Evolutionary conservation across 2,329 filamentous ascomycete species (phyloP).

Genomic region (Colletotrichum tropicicola): DNA sequence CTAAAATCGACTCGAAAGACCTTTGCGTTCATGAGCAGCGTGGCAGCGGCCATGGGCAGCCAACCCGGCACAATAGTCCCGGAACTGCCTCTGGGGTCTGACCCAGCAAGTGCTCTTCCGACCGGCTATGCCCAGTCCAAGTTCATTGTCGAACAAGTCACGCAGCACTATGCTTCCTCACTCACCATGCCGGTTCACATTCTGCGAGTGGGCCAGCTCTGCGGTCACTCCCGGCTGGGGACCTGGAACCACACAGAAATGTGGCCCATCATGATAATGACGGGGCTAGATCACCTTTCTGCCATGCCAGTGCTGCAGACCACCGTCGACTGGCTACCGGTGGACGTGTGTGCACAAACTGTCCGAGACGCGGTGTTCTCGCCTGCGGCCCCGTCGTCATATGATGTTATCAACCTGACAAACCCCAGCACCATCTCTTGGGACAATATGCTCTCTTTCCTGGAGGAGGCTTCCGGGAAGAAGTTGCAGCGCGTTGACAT

Average conservation of each 20-base stretch:
- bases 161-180: neutral
- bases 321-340: slow-evolving; percentile 13
- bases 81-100: neutral
- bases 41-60: slow-evolving; percentile 19
- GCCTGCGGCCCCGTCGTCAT: neutral
- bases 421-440: neutral
- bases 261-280: slow-evolving; percentile 24
- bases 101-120: neutral
- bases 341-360: slow-evolving; percentile 4
- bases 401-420: neutral
- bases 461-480: neutral
- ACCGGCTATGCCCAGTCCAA: slow-evolving; percentile 24
- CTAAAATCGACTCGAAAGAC: neutral
- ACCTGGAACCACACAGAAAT: slow-evolving; percentile 19
- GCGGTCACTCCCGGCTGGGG: neutral
- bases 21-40: slow-evolving; percentile 21
- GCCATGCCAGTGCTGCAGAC: slow-evolving; percentile 8
- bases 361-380: neutral
- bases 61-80: neutral
- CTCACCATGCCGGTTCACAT: neutral
- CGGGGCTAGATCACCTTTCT: neutral
- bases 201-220: slow-evolving; percentile 14
- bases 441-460: neutral
- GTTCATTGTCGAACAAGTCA: slow-evolving; percentile 9
- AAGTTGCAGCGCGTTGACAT: neutral